Evolutionary conservation across 2,329 filamentous ascomycete species (phyloP), one percentile per base, ranked within the genome.

Genomic region (Sporothrix brasiliensis): DNA sequence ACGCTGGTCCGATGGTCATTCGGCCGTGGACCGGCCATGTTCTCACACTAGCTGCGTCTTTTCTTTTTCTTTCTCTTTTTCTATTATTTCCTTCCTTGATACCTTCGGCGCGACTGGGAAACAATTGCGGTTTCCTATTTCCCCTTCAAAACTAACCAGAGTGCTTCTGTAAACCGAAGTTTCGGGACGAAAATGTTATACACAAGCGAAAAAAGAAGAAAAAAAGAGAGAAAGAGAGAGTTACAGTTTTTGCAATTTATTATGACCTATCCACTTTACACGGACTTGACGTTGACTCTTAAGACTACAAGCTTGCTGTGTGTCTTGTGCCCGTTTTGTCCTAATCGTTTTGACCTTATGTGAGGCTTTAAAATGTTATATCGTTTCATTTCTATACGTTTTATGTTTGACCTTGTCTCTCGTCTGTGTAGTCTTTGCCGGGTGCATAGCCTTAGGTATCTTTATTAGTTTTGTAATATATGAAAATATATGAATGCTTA

Each of bases 41-140:
- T 21, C 49, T 50, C 49, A n/a, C 16, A 49, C 50, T 56, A 11
- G 14, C 49, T 49, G 16, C 49, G 24, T 50, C 44, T 41, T 16
- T 16, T 47, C 3, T 41, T n/a, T 41, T 27, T 61, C n/a, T 27
- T 67, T 39, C 52, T 56, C 14, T 7, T 27, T 34, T 27, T 34
- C 27, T 67, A 19, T 27, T 56, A 16, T 27, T 2, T 16, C 50
- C 39, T n/a, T 21, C 68, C 41, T 69, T 67, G 58, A 63, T 60
- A 69, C 68, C 68, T 69, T 63, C 47, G 47, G 68, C 56, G 68
- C 49, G 49, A 53, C 49, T 52, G 21, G 47, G 30, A 52, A 21
- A 52, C 13, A 14, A 27, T 27, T 19, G 39, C 30, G 16, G 13
- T 50, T 21, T 27, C 30, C 47, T 69, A 39, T 21, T 34, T 34